Evolutionary conservation across 305 asterid species (phyloP), one percentile per base, ranked within the genome.

Genomic region (Ilex paraguariensis): DNA sequence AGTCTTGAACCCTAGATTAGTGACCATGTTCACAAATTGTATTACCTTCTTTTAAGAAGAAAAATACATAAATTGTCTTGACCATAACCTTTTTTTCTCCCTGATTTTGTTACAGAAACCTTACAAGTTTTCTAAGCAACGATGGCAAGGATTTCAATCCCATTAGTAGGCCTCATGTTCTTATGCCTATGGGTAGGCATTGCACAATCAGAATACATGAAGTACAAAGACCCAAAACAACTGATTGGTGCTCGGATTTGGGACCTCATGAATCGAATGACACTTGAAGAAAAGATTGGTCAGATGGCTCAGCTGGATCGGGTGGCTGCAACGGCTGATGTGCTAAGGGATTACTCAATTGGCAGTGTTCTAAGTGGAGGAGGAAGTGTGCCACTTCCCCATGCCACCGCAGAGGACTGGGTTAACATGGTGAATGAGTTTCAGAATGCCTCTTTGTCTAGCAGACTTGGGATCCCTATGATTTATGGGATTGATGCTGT

Each of bases 261-360:
- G 49, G 96, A 91, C 70, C 72, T 91, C 73, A 72, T 91, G 89
- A 60, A 56, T 10, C 80, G 90, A 62, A 91, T 91, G 98, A 88
- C 80, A 3, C 77, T 88, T 49, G 91, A 75, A 50, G 95, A 91
- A 70, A 91, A 91, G 73, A 84, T 88, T 61, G 96, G 98, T 2
- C 98, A 91, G 67, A 91, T 88, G 98, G 68, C 72, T 1, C 98
- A 91, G 78, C 80, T 91, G 61, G 98, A 88, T 69, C 79, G 96
- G 45, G 73, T 75, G 49, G 54, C 75, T 10, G 88, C 92, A 32
- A 57, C 87, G 8, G 56, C 80, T 36, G 81, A 84, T 5, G 70
- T 79, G 21, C 72, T 88, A 79, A 86, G 80, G 50, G 75, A 82
- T 3, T 79, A 75, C 53, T 76, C 61, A 69, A 68, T 90, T 33